Base-by-base conservation (phyloP, 208 protist genomes). In the Leishmania turanica region DNA sequence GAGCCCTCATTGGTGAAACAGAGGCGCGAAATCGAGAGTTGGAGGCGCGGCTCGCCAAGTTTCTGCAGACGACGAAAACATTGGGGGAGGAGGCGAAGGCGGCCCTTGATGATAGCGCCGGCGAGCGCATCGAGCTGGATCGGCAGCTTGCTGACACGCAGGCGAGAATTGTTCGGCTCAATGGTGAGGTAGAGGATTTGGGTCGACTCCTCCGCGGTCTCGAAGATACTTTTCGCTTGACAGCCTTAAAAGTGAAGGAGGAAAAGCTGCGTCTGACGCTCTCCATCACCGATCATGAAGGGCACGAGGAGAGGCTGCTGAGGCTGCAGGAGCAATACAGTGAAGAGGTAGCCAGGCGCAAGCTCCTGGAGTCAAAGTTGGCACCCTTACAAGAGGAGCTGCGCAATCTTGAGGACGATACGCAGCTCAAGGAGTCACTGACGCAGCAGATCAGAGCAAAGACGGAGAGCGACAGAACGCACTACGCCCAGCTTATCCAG, bases 401-500 rank as follows among this genome's bases (percentile, higher is more conserved):
- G 45, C 86, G 86, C 11, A 65, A 76, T 17, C 51, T 88, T 0
- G 80, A 83, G 40, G 89, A 92, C 69, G 90, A 90, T 34, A 51
- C 85, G 45, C 80, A 87, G 64, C 42, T 87, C 24, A 96, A 96
- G 76, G 85, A 93, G 71, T 80, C 83, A 53, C 87, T 89, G 76
- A 87, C 90, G 56, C 88, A 92, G 73, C 87, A 93, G 45, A 82
- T 79, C 31, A 74, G 78, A 49, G 81, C 82, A 70, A 95, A 95
- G 83, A 92, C 92, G 74, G 88, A 96, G 53, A 88, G 77, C 73
- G 92, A 96, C 80, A 84, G 83, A 11, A 54, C 86, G 31, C 87
- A 95, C 78, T 96, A 92, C 80, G 84, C 77, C 6, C 84, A 90
- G 60, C 77, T 96, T 73, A 75, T 96, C 62, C 90, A 95, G 71